Base-by-base conservation (phyloP, 768 basidiomycete species). In the Collybia sordida region DNA sequence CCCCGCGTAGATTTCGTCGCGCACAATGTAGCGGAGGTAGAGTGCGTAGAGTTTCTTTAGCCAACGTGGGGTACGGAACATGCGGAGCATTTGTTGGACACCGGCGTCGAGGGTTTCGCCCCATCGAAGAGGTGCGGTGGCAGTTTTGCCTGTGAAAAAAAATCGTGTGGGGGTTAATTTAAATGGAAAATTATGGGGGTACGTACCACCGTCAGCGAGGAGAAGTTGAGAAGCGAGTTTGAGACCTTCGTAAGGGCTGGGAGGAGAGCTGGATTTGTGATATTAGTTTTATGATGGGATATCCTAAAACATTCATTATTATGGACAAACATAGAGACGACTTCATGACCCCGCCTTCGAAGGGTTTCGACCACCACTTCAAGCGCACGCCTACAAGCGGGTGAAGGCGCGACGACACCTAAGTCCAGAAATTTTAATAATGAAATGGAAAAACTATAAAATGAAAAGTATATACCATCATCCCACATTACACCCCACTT, bases 401-500 rank as follows among this genome's bases (percentile, higher is more conserved):
- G 84, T 2, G 85, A 83, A 4, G 82, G 80, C 25, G 62, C 54
- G 2, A 86, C 75, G 25, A 83, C 73, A 4, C 80, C 83, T 84
- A 18, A 7, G n/a, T 4, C 38, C 31, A 31, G n/a, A n/a, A n/a
- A n/a, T n/a, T 25, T 3, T 28, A 15, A 28, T 69, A 65, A 35
- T 67, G 23, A n/a, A n/a, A n/a, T n/a, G n/a, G n/a, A n/a, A n/a
- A n/a, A n/a, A n/a, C n/a, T n/a, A n/a, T n/a, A n/a, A n/a, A 4
- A 18, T 49, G 19, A 22, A 11, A 3, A 31, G 47, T 17, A 58
- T 69, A 36, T 49, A 83, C 85, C 83, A 59, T 86, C 85, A 44
- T 81, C 75, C 79, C 82, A 82, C 46, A 85, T 65, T 3, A 85
- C 72, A 31, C 83, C 83, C 79, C 80, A 85, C 52, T 73, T 77